A percentile compares a stretch with the other conserved stretches of the same genome.
phyloP scores from a whole-genome alignment of 1,284 basidiomycete genomes.

The Meira miltonrushii region DNA sequence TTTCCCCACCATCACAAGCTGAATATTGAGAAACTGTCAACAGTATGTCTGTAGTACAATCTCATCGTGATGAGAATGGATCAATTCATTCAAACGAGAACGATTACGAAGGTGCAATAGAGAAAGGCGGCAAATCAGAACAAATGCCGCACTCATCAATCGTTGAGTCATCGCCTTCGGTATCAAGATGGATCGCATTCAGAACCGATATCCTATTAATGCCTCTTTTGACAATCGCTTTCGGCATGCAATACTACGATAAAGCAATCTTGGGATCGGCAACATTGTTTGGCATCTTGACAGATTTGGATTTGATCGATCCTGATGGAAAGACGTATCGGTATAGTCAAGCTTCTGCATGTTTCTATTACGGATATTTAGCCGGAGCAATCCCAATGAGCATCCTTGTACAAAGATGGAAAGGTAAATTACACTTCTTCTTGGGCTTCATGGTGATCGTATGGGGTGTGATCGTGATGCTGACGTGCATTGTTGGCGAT shows the following conservation, averaged over 20 bases:
- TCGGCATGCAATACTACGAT: conserved; percentile 9
- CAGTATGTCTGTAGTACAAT: too few relatives aligned
- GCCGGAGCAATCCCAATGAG: conserved; percentile 55
- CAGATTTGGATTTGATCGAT: conserved; percentile 51
- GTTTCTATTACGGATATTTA: conserved; percentile 58
- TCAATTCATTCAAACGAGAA: too few relatives aligned
- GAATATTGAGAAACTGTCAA: too few relatives aligned
- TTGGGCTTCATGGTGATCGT: conserved; percentile 43
- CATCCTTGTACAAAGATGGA: conserved; percentile 54
- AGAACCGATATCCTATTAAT: conserved; percentile 44
- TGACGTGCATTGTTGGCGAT: conserved; percentile 55
- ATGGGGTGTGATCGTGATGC: conserved; percentile 57
- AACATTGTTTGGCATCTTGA: conserved; percentile 57
- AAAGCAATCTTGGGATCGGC: conserved; percentile 56
- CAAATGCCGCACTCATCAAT: too few relatives aligned
- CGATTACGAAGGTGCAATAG: too few relatives aligned
- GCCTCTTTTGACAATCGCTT: conserved; percentile 56
- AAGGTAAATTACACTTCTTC: conserved; percentile 50
- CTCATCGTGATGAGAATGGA: too few relatives aligned
- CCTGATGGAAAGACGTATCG: conserved; percentile 12
- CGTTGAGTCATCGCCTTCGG: background rate
- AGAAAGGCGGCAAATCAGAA: too few relatives aligned
- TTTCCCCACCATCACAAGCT: too few relatives aligned
- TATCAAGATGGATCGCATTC: background rate
- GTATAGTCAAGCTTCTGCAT: conserved; percentile 31